Evolutionary conservation across 441 rosid genomes (phyloP).

Genomic region (Adansonia grandidieri): DNA sequence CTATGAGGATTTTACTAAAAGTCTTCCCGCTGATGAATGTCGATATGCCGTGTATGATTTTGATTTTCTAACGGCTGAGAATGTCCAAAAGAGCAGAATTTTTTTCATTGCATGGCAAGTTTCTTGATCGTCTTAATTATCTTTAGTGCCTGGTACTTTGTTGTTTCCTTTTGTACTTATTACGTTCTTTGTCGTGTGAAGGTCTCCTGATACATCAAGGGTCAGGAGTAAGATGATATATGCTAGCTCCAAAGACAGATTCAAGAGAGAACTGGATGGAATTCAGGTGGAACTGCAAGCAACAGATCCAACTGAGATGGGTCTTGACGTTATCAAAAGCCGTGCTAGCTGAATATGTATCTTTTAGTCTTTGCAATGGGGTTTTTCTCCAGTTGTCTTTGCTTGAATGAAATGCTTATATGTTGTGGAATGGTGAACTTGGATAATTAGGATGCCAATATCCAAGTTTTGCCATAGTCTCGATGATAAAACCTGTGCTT

Average conservation of each 20-base stretch:
- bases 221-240: slow-evolving; percentile 70
- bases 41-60: slow-evolving; percentile 64
- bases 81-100: slow-evolving; percentile 58
- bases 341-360: slow-evolving; percentile 49
- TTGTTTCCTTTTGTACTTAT: slow-evolving; percentile 3
- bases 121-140: background rate
- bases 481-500: slow-evolving; percentile 36
- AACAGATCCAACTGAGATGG: slow-evolving; percentile 69
- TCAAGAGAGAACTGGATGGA: slow-evolving; percentile 26
- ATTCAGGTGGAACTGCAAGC: slow-evolving; percentile 67
- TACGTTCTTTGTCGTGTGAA: slow-evolving; percentile 22
- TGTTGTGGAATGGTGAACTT: slow-evolving; percentile 46
- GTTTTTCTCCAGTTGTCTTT: slow-evolving; percentile 21
- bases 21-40: slow-evolving; percentile 64
- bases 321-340: slow-evolving; percentile 57
- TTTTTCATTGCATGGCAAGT: slow-evolving; percentile 62
- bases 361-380: slow-evolving; percentile 24
- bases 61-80: slow-evolving; percentile 58
- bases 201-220: slow-evolving; percentile 59
- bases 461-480: slow-evolving; percentile 43
- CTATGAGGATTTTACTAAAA: slow-evolving; percentile 51
- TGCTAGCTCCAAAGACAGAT: slow-evolving; percentile 55
- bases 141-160: background rate
- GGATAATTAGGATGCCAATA: slow-evolving; percentile 32
- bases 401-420: slow-evolving; percentile 43